These are phyloP conservation scores for Candida vaughaniae DNA, from an alignment of 805 yeast genomes.

Conservation along the genomic window DNA sequence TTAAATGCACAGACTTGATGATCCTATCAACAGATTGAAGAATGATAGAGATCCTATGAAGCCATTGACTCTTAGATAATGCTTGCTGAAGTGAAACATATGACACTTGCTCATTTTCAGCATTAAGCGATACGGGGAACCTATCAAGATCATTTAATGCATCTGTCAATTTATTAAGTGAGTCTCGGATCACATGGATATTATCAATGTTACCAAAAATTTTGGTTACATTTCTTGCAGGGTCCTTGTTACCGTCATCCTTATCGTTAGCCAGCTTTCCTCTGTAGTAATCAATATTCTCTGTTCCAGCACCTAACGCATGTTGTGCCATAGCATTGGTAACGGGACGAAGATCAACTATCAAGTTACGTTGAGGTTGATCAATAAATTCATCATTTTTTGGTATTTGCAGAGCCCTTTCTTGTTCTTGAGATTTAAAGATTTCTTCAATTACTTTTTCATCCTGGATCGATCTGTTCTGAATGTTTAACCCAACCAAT, in stretches of 20 bases:
- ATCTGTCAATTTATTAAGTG: constrained; percentile 60
- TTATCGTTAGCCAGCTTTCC: constrained; percentile 16
- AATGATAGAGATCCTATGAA: constrained; percentile 64
- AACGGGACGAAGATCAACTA: constrained; percentile 89
- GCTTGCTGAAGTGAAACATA: constrained; percentile 44
- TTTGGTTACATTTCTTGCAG: constrained; percentile 47
- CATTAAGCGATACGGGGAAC: constrained; percentile 32
- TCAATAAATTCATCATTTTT: constrained; percentile 23
- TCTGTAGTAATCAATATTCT: constrained; percentile 82
- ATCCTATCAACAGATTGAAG: constrained; percentile 75
- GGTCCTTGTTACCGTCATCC: constrained; percentile 2
- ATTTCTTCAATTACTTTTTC: constrained; percentile 77
- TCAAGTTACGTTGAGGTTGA: constrained; percentile 53
- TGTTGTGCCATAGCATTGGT: constrained; percentile 96
- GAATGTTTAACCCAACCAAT: constrained; percentile 77
- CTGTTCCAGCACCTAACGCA: constrained; percentile 98
- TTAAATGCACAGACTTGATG: constrained; percentile 76
- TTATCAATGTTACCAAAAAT: constrained; percentile 89
- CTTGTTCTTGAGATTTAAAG: constrained; percentile 55
- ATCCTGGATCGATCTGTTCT: constrained; percentile 86
- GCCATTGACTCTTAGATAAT: constrained; percentile 74
- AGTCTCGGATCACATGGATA: constrained; percentile 92
- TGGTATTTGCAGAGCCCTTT: constrained; percentile 18
- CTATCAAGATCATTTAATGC: constrained; percentile 68
- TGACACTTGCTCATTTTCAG: constrained; percentile 13